phyloP scores from a whole-genome alignment of 73 alveolate genomes.

The Halteria grandinella region DNA sequence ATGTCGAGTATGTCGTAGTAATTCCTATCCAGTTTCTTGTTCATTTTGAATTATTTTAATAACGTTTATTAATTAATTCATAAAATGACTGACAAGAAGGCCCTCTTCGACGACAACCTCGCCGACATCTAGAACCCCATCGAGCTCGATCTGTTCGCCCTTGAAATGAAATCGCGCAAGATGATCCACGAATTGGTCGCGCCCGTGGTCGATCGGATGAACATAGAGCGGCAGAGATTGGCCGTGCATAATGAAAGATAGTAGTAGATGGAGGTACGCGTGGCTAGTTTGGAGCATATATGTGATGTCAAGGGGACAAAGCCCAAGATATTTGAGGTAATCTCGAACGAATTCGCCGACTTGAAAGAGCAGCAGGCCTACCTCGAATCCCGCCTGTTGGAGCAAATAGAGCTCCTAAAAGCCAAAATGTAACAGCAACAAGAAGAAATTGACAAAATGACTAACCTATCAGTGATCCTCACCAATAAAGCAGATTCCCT shows the following conservation, averaged over 20 bases:
- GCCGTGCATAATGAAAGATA: neutral
- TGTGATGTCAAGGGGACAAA: neutral
- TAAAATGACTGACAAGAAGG: neutral
- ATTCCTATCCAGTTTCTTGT: slow-evolving; percentile 62
- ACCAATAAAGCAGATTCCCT: slow-evolving; percentile 22
- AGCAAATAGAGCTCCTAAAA: slow-evolving; percentile 4
- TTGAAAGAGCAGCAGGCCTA: neutral
- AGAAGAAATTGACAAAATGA: slow-evolving; percentile 16
- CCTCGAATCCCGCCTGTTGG: neutral
- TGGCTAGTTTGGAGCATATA: neutral
- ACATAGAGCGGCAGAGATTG: slow-evolving; percentile 19
- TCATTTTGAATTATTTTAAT: neutral
- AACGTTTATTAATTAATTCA: neutral
- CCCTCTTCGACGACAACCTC: too few species aligned
- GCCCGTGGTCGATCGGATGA: slow-evolving; percentile 25
- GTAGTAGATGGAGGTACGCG: neutral
- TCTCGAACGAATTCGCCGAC: neutral
- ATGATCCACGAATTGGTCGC: slow-evolving; percentile 23
- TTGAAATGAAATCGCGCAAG: slow-evolving; percentile 32
- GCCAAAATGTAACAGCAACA: neutral
- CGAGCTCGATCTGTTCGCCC: slow-evolving; percentile 34
- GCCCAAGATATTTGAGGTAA: slow-evolving; percentile 49
- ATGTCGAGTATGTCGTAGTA: slow-evolving; percentile 71
- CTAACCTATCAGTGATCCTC: neutral
- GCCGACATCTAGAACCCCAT: slow-evolving; percentile 34